Conservation (phyloP, 345 rosid genomes). For the Lepidium sativum region DNA sequence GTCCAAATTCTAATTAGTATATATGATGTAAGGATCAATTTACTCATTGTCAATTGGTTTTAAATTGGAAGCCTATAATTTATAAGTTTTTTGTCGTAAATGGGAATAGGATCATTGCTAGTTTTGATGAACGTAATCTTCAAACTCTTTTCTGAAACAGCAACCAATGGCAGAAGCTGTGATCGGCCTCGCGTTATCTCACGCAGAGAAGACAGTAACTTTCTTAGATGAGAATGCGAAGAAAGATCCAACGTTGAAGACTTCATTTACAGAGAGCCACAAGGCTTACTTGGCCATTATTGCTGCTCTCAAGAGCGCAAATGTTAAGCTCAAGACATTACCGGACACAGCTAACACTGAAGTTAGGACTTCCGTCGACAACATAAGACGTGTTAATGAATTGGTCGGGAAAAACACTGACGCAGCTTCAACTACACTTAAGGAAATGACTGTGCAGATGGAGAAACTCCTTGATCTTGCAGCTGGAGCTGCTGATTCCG, state of each 20-base stretch:
- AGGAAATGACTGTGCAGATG: slow-evolving; percentile 24
- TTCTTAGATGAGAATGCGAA: slow-evolving; percentile 18
- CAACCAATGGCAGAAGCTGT: slow-evolving; percentile 26
- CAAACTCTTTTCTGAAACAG: background rate
- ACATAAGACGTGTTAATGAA: background rate
- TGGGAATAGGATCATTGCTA: background rate
- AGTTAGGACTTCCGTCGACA: slow-evolving; percentile 6
- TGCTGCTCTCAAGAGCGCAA: slow-evolving; percentile 17
- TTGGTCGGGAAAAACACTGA: slow-evolving; percentile 15
- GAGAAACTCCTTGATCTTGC: slow-evolving; percentile 21
- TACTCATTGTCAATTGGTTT: too few relatives aligned
- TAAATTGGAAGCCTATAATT: too few relatives aligned
- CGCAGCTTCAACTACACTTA: slow-evolving; percentile 1
- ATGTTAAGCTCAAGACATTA: slow-evolving; percentile 1
- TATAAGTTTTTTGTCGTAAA: background rate
- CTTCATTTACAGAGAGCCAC: slow-evolving; percentile 7
- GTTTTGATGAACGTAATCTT: background rate
- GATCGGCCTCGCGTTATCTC: background rate
- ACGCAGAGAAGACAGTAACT: slow-evolving; percentile 20
- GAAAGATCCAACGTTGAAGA: slow-evolving; percentile 1
- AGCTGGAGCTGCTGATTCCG: slow-evolving; percentile 27
- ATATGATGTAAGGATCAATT: too few relatives aligned
- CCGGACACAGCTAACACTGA: slow-evolving; percentile 24
- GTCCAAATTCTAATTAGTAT: too few relatives aligned
- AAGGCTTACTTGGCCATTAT: slow-evolving; percentile 12